phyloP scores from a whole-genome alignment of 805 yeast genomes.

The Myxozyma vanderwaltii region DNA sequence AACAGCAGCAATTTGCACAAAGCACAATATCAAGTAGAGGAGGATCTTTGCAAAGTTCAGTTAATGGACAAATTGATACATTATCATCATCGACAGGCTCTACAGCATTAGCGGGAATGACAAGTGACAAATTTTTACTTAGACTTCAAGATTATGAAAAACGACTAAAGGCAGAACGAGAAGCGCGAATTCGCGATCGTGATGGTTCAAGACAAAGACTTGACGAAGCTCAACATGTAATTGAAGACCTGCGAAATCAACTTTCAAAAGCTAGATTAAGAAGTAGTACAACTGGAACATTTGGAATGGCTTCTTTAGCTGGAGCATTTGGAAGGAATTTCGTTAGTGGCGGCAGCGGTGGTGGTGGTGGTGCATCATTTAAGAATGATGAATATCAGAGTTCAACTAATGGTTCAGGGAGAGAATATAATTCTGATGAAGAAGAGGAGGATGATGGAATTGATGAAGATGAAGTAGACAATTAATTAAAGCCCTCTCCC shows the following conservation, averaged over 20 bases:
- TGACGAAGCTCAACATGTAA: conserved; percentile 23
- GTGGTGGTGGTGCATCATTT: too few species aligned
- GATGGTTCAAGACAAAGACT: conserved; percentile 35
- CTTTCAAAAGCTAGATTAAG: neutral
- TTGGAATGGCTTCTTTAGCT: conserved; percentile 7
- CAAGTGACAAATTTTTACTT: conserved; percentile 28
- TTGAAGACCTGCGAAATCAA: conserved; percentile 1
- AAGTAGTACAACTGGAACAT: neutral
- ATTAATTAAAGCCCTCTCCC: too few species aligned
- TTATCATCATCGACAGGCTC: conserved; percentile 18
- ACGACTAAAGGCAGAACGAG: conserved; percentile 37
- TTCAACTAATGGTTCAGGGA: too few species aligned
- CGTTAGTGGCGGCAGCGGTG: conserved; percentile 9
- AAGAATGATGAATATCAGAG: too few species aligned
- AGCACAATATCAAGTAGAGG: neutral
- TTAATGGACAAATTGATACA: neutral
- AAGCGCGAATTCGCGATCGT: conserved; percentile 36
- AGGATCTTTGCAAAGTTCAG: neutral
- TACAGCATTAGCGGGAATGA: conserved; percentile 4
- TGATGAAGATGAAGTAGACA: conserved; percentile 13
- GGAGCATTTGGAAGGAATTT: conserved; percentile 14
- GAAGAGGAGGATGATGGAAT: conserved; percentile 5
- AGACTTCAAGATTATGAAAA: conserved; percentile 35
- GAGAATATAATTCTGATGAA: too few species aligned
- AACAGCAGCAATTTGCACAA: conserved; percentile 7